Conservation (phyloP, 2,329 filamentous ascomycete genomes). For the Malbranchea zuffiana region DNA sequence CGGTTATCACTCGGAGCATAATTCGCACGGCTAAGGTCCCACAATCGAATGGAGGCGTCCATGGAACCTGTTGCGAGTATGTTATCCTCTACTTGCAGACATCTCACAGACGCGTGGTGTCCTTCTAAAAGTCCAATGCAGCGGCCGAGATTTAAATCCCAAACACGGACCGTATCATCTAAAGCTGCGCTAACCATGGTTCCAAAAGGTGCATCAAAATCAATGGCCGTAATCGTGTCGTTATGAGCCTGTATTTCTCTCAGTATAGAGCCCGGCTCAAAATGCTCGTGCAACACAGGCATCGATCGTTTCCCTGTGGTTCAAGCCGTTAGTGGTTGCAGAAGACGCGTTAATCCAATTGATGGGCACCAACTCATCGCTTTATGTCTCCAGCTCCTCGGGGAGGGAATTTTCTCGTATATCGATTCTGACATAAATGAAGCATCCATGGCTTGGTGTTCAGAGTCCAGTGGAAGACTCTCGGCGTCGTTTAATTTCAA, state of each 20-base stretch:
- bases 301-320: slow-evolving; percentile 55
- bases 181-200: slow-evolving; percentile 85
- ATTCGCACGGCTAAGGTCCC: slow-evolving; percentile 83
- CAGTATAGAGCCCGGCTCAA: slow-evolving; percentile 79
- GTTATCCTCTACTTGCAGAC: slow-evolving; percentile 90
- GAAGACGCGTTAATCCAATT: neutral
- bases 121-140: slow-evolving; percentile 89
- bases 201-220: slow-evolving; percentile 96
- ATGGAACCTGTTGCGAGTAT: slow-evolving; percentile 88
- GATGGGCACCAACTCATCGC: slow-evolving; percentile 27
- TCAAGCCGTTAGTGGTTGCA: slow-evolving; percentile 6
- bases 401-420: slow-evolving; percentile 78
- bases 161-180: slow-evolving; percentile 89
- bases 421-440: slow-evolving; percentile 97
- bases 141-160: slow-evolving; percentile 87
- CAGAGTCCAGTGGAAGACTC: slow-evolving; percentile 43
- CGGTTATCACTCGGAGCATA: slow-evolving; percentile 61
- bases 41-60: slow-evolving; percentile 87
- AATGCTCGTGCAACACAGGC: slow-evolving; percentile 91
- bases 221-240: slow-evolving; percentile 77
- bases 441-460: slow-evolving; percentile 42
- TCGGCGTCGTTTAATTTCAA: slow-evolving; percentile 28
- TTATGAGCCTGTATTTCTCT: slow-evolving; percentile 80
- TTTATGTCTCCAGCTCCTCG: slow-evolving; percentile 42
- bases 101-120: slow-evolving; percentile 84